phyloP scores from a whole-genome alignment of 805 yeast species.

The Kazachstania taianensis region DNA sequence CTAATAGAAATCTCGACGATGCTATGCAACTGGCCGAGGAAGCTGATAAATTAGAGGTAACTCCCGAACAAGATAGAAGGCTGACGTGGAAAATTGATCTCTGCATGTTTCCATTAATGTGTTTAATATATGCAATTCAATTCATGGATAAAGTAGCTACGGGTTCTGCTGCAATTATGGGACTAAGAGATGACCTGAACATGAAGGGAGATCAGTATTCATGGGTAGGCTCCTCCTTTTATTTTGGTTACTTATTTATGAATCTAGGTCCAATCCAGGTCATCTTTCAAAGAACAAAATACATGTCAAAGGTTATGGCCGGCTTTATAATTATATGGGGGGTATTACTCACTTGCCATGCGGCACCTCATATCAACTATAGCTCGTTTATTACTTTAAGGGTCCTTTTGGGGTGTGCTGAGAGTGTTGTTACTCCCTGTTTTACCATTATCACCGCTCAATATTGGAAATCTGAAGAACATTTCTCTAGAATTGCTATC shows the following conservation, averaged over 20 bases:
- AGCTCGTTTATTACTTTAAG: constrained; percentile 39
- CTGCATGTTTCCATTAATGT: constrained; percentile 41
- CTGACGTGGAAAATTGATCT: constrained; percentile 42
- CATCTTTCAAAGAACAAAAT: constrained; percentile 41
- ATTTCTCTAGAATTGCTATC: constrained; percentile 33
- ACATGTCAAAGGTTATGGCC: constrained; percentile 40
- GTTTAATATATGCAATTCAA: constrained; percentile 40
- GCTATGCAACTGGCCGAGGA: constrained; percentile 36
- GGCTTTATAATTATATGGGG: constrained; percentile 55
- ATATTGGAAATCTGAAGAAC: constrained; percentile 45
- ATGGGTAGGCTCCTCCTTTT: constrained; percentile 51
- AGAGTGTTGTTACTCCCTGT: constrained; percentile 46
- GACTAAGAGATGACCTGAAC: constrained; percentile 34
- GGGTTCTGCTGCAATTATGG: constrained; percentile 45
- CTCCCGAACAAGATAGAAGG: constrained; percentile 27
- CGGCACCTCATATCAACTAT: constrained; percentile 34
- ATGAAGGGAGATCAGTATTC: constrained; percentile 37
- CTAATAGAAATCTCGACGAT: constrained; percentile 33
- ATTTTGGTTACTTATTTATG: constrained; percentile 53
- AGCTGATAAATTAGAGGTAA: constrained; percentile 25
- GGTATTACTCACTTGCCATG: constrained; percentile 38
- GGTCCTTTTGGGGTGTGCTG: constrained; percentile 41
- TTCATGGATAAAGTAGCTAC: constrained; percentile 51
- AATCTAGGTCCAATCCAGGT: constrained; percentile 32
- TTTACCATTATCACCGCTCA: constrained; percentile 46